Percentiles rank a stretch among this genome's conserved stretches.
Evolutionary conservation across 129 eudicot genomes (phyloP).

Genomic region (Glebionis coronaria): DNA sequence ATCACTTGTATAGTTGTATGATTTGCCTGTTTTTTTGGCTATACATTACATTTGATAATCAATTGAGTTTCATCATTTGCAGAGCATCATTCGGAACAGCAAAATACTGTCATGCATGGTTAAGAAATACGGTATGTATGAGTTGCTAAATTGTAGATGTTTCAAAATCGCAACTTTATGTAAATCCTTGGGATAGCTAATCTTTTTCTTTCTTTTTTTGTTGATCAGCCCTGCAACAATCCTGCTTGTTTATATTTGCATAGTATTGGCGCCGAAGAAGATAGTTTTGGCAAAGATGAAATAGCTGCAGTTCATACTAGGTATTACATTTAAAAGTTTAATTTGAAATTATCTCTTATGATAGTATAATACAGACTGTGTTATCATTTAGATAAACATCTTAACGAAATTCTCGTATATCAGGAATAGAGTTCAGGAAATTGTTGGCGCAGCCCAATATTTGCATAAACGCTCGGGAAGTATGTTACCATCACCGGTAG

Average conservation of each 20-base stretch:
- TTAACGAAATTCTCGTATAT: neutral
- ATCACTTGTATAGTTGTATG: constrained; percentile 19
- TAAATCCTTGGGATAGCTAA: neutral
- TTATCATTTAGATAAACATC: neutral
- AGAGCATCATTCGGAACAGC: constrained; percentile 92
- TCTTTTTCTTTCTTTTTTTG: constrained; percentile 14
- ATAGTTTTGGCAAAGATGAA: constrained; percentile 84
- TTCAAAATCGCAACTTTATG: constrained; percentile 1
- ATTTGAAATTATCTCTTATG: neutral
- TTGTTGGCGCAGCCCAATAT: constrained; percentile 58
- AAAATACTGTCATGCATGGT: constrained; percentile 83
- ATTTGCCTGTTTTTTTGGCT: neutral
- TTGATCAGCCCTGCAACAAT: constrained; percentile 76
- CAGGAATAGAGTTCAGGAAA: constrained; percentile 84
- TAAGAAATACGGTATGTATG: constrained; percentile 55
- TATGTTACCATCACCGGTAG: constrained; percentile 67
- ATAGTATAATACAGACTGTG: constrained; percentile 1
- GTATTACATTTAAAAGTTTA: constrained; percentile 28
- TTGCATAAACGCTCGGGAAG: constrained; percentile 50
- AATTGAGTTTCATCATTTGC: constrained; percentile 19
- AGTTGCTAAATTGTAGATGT: constrained; percentile 17
- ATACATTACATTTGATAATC: constrained; percentile 10
- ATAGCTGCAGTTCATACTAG: constrained; percentile 79
- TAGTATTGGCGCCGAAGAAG: constrained; percentile 74
- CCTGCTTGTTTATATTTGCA: constrained; percentile 68